Base-by-base conservation (phyloP, 1,139 yeast genomes). In the Dujonia santamariae region DNA sequence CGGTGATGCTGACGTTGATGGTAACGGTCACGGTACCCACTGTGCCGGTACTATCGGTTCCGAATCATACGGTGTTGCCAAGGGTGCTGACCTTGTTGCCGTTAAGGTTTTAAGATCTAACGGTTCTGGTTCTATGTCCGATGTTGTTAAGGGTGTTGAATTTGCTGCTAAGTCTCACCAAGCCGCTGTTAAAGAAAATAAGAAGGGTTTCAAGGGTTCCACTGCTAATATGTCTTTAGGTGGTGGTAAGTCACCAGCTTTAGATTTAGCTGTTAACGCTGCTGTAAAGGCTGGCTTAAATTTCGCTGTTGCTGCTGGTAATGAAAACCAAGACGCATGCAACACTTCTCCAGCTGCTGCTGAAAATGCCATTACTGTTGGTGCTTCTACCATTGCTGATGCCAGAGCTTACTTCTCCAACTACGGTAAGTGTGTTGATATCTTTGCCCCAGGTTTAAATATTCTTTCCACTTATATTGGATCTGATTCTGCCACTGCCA, bases 11-110 rank as follows among this genome's bases (percentile, higher is more conserved):
- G 96, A 90, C 53, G 57, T 67, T 34, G 97, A 92, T 59, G 95
- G 95, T 37, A 90, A 90, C 57, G 98, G 97, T 36, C 98, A 92
- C 67, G 95, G 94, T 43, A 83, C 94, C 38, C 95, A 85, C 56
- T 83, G 90, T 72, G 90, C 94, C 18, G 95, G 94, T 62, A 81
- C 87, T 34, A 81, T 84, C 53, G 94, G 80, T 25, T 81, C 92
- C 16, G 68, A 72, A 43, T 65, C 75, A 41, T 84, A 80, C 51
- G 95, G 95, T 65, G 85, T 85, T 42, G 85, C 94, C 43, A 85
- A 85, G 61, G 72, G 78, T 41, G 88, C 85, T 28, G 67, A 79
- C 12, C 62, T 84, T 39, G 86, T 82, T 44, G 94, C 92, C 21
- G 85, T 85, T 40, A 82, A 83, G 58, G 92, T 84, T 13, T 70